Percentiles rank a stretch among this genome's conserved stretches.
These are phyloP conservation scores for Malassezia psittaci DNA, from an alignment of 1,284 basidiomycete species.

Conservation along the genomic window DNA sequence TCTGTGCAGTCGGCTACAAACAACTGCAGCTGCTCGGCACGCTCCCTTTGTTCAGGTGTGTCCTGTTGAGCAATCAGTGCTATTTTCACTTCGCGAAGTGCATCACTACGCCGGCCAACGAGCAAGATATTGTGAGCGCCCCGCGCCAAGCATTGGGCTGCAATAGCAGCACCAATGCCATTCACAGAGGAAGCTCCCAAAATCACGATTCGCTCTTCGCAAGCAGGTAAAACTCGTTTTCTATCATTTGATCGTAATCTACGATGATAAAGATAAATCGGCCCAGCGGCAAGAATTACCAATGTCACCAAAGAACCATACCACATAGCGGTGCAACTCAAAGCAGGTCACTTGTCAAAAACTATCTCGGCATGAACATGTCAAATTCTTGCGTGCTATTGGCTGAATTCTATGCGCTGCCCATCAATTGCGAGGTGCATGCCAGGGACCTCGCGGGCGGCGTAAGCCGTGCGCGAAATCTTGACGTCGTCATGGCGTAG, in stretches of 20 bases:
- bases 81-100: constrained; percentile 52
- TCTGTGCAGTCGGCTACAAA: constrained; percentile 58
- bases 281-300: not conserved
- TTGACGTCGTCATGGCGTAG: not conserved
- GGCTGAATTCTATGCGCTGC: constrained; percentile 21
- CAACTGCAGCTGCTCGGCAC: constrained; percentile 6
- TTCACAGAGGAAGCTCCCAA: constrained; percentile 13
- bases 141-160: constrained; percentile 2
- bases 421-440: constrained; percentile 32
- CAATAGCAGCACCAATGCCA: constrained; percentile 15
- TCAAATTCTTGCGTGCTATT: not conserved
- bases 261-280: not conserved
- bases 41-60: not conserved
- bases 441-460: constrained; percentile 18
- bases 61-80: constrained; percentile 36
- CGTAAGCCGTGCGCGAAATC: not conserved
- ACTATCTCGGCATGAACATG: not conserved
- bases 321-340: not conserved
- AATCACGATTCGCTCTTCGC: constrained; percentile 21
- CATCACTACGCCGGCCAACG: constrained; percentile 10
- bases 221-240: constrained; percentile 5
- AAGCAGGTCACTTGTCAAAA: not conserved
- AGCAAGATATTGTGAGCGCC: constrained; percentile 7
- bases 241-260: not conserved
- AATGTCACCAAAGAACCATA: not conserved